Base-by-base conservation (phyloP, 2,329 filamentous ascomycete genomes). In the Aspergillus pseudoterreus region DNA sequence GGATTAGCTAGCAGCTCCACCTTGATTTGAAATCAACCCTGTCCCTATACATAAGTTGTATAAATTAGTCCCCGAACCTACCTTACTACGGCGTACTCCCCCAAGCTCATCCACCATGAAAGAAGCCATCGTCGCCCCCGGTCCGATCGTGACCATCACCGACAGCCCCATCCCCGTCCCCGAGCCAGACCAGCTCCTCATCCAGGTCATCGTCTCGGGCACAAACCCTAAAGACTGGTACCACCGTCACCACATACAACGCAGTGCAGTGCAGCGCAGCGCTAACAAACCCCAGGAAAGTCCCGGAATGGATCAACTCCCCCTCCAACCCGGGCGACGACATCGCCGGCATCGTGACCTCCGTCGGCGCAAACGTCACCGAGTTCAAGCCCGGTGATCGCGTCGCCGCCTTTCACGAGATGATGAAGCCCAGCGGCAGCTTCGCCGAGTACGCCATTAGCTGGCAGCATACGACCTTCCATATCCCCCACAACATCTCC, bases 361-460 rank as follows among this genome's bases (percentile, higher is more conserved):
- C 68, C 30, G 75, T 82, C 4, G 81, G 81, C 2, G 62, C 71
- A 3, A 70, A 74, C 22, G 80, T 83, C 2, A 72, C 68, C 15
- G 77, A 78, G 44, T 83, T 84, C 71, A 75, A 75, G 21, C 66
- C 70, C 1, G 81, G 81, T 19, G 80, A 83, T 57, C 71, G 78
- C 5, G 81, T 84, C 1, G 78, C 70, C 0, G 70, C 66, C 0
- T 71, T 74, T 52, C 73, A 76, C 50, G 63, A 78, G 61, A 81
- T 82, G 74, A 59, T 69, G 49, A 68, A 69, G 1, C 70, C 75
- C 0, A 66, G 71, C 17, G 81, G 81, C 2, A 73, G 69, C 24
- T 83, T 75, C 55, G 81, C 79, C 2, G 80, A 83, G 55, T 84
- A 82, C 60, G 79, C 79, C 1, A 62, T 83, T 9, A 75, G 75